Evolutionary conservation across 352 stramenopile species (phyloP), one percentile per base, ranked within the genome.

Genomic region (Phytopythium mirpurense): DNA sequence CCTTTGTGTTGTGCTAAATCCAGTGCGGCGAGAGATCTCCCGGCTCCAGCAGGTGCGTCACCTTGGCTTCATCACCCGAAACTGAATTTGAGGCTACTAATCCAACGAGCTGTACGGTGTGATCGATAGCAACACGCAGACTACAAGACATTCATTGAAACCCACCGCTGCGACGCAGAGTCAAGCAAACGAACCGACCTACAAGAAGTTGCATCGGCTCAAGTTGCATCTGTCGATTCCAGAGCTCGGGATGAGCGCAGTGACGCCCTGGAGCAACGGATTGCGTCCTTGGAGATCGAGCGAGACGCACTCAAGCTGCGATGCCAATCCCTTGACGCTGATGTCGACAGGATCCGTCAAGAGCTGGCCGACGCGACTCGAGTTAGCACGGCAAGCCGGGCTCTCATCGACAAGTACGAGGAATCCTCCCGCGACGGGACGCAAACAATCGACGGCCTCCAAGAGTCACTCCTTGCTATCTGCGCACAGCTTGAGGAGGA

Each of bases 401-500:
- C 51, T 14, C 46, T 80, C 2, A 16, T 80, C 18, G n/a, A 18
- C 1, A 74, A 68, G 27, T 78, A 75, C 51, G 54, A 75, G 56
- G 51, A 55, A 23, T 77, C 67, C 32, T 60, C 67, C 9, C 31
- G 41, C 21, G 64, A 70, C 45, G 70, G 70, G 6, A 75, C 67
- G 0, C 36, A 73, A 51, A 74, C 67, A 10, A 77, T 80, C 27
- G 62, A 68, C 16, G 57, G 61, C 4, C 42, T 80, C 9, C 67
- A 80, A 57, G 61, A 73, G 32, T 77, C 70, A 0, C 57, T 80
- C 1, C 42, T 65, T 6, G 57, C 59, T 12, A 35, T 77, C 2
- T 72, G 64, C 38, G 42, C 68, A 32, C 63, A 80, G 32, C 41
- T 73, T 16, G 48, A 65, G n/a, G 23, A 48, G 5, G 70, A 80